Evolutionary conservation across 129 eudicot genomes (phyloP).

Genomic region (Flaveria brownii): DNA sequence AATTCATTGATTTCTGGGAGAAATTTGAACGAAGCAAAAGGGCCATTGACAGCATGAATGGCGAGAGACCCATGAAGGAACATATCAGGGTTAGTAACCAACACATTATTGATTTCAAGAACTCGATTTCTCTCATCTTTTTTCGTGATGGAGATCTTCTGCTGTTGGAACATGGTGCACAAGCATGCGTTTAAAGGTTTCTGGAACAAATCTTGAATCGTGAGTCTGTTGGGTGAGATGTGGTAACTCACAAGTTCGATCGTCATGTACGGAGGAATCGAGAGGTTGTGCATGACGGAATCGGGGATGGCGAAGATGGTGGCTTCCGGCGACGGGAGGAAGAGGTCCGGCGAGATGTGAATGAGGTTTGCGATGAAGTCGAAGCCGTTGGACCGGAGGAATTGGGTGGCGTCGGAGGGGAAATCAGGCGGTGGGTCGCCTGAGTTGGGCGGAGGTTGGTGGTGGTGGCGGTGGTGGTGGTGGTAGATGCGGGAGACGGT

Average conservation of each 20-base stretch:
- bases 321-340: conserved; percentile 44
- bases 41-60: conserved; percentile 55
- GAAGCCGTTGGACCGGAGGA: conserved; percentile 59
- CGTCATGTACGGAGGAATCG: conserved; percentile 44
- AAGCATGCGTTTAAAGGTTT: conserved; percentile 55
- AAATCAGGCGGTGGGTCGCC: conserved; percentile 43
- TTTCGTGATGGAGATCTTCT: conserved; percentile 45
- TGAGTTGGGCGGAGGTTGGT: conserved; percentile 13
- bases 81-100: conserved; percentile 64
- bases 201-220: conserved; percentile 38
- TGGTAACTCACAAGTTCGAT: conserved; percentile 59
- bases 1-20: conserved; percentile 36
- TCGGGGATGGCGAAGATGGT: conserved; percentile 75
- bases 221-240: conserved; percentile 42
- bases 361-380: conserved; percentile 56
- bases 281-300: conserved; percentile 46
- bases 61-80: conserved; percentile 46
- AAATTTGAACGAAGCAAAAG: conserved; percentile 37
- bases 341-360: conserved; percentile 67
- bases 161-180: conserved; percentile 36
- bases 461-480: conserved; percentile 26
- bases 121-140: conserved; percentile 6
- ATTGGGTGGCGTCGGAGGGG: conserved; percentile 45
- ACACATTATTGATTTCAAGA: conserved; percentile 54
- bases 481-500: conserved; percentile 21